Conservation (phyloP, 2,329 filamentous ascomycete species). For the Fusarium globosum region DNA sequence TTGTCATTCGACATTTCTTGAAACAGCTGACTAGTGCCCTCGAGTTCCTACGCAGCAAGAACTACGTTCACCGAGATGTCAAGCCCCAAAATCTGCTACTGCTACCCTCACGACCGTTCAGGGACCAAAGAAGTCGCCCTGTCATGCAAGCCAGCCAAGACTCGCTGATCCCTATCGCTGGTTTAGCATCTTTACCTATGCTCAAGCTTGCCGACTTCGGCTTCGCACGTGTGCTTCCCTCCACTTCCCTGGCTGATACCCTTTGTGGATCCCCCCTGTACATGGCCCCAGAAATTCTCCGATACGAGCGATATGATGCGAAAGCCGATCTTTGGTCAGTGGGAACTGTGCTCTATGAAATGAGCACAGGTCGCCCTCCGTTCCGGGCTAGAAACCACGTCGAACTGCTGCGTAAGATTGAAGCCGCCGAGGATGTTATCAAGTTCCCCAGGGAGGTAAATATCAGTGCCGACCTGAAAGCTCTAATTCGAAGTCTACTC, state of each 20-base stretch:
- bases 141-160: constrained; percentile 82
- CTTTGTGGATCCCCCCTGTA: constrained; percentile 96
- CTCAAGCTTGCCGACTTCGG: constrained; percentile 98
- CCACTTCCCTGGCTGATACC: constrained; percentile 92
- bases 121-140: constrained; percentile 64
- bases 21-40: constrained; percentile 95
- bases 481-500: constrained; percentile 80
- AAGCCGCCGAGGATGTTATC: constrained; percentile 87
- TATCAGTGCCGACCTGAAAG: constrained; percentile 81
- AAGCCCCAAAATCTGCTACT: constrained; percentile 97
- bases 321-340: constrained; percentile 98
- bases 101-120: constrained; percentile 81
- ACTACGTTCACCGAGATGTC: constrained; percentile 95
- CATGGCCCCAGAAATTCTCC: constrained; percentile 97
- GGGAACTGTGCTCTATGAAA: constrained; percentile 94
- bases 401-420: constrained; percentile 91
- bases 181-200: constrained; percentile 88
- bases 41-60: constrained; percentile 84
- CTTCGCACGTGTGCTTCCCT: constrained; percentile 92
- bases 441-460: constrained; percentile 79
- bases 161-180: constrained; percentile 82
- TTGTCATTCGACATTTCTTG: constrained; percentile 94
- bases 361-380: constrained; percentile 90
- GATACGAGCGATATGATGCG: constrained; percentile 97
- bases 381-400: constrained; percentile 96